Base-by-base conservation (phyloP, 1,284 basidiomycete species). In the Meira nashicola region DNA sequence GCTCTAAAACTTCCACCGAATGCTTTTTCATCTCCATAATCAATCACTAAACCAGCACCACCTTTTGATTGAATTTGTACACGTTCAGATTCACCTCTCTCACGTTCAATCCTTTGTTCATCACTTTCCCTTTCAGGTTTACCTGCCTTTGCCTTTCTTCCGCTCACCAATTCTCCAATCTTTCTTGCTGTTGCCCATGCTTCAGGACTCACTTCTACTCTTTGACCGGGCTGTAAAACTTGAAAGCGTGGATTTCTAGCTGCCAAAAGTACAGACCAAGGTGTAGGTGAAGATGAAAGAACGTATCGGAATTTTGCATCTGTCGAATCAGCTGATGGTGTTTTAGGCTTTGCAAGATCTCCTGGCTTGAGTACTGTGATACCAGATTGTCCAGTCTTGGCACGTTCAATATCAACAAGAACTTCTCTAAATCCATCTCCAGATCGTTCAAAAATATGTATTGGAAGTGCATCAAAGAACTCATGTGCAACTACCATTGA, bases 381-480 rank as follows among this genome's bases (percentile, higher is more conserved):
- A 19, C 55, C 55, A 21, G 38, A 39, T 25, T 49, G 38, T 19
- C 55, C 46, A 17, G 43, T 33, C 1, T 39, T 11, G 10, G 9
- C 51, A 23, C 64, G 57, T 25, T 72, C 66, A 53, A 81, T 66
- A 53, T 87, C 86, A 14, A 97, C 85, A 63, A 91, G 81, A 1
- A 97, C 85, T 79, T 97, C 94, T 57, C 89, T 84, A 86, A 91
- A 96, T 1, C 90, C 92, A 40, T 86, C 82, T 5, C 50, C 17
- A 6, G 70, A 68, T 15, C 50, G 23, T 23, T 95, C 87, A 49
- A 98, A 83, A 37, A 94, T 81, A 78, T 96, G 90, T 52, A 96
- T 87, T 0, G 94, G 94, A 52, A 99, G 82, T 0, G 94, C 94
- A 74, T 98, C 95, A 66, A 99, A 97, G 80, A 98, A 96, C 76